Conservation (phyloP, 2,329 filamentous ascomycete genomes). For the Aotearoamyces nothofagi region DNA sequence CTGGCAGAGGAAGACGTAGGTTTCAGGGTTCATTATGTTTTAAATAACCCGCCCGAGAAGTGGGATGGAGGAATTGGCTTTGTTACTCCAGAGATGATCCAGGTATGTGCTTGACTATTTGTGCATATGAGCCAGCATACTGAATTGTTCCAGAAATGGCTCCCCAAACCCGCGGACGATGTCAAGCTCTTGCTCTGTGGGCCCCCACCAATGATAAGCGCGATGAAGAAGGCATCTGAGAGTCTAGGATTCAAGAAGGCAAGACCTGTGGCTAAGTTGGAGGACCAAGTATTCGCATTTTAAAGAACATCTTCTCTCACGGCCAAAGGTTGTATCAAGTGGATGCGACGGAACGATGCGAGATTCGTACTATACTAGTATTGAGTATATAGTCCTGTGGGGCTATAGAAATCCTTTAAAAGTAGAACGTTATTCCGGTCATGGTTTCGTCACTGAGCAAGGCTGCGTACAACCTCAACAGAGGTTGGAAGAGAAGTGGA, state of each 20-base stretch:
- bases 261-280: slow-evolving; percentile 87
- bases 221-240: slow-evolving; percentile 92
- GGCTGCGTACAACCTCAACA: no score
- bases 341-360: no score
- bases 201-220: slow-evolving; percentile 67
- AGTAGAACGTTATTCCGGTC: no score
- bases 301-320: no score
- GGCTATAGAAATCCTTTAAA: no score
- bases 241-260: slow-evolving; percentile 84
- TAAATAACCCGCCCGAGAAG: slow-evolving; percentile 85
- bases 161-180: slow-evolving; percentile 53
- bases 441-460: no score
- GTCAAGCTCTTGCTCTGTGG: neutral
- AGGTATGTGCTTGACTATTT: slow-evolving; percentile 32
- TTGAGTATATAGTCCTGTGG: no score
- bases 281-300: slow-evolving; percentile 97
- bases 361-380: no score
- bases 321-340: no score
- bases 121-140: slow-evolving; percentile 4
- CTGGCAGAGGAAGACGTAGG: slow-evolving; percentile 62
- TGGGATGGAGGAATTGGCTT: slow-evolving; percentile 93
- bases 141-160: slow-evolving; percentile 43
- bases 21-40: slow-evolving; percentile 84
- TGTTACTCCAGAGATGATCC: slow-evolving; percentile 91
- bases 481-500: no score